Percentiles rank a stretch among this genome's conserved stretches.
These are phyloP conservation scores for Nitzschia inconspicua DNA, from an alignment of 108 stramenopile genomes.

Conservation along the genomic window DNA sequence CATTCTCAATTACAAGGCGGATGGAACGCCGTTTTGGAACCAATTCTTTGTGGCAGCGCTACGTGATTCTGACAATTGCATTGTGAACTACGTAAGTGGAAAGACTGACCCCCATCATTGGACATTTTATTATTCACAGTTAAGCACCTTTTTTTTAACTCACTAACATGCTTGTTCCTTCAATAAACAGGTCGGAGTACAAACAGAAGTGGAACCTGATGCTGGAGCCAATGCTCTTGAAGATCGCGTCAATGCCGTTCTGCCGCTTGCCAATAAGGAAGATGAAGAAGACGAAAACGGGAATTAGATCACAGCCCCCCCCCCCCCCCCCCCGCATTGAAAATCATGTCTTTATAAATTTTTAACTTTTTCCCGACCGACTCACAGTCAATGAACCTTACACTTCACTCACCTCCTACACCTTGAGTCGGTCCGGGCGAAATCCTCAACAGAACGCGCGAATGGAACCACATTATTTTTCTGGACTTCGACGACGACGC, in stretches of 20 bases:
- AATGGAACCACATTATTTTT: too few relatives aligned
- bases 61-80: constrained; percentile 87
- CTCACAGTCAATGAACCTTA: too few relatives aligned
- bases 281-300: constrained; percentile 26
- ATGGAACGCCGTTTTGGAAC: constrained; percentile 98
- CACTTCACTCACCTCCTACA: too few relatives aligned
- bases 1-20: constrained; percentile 95
- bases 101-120: background rate
- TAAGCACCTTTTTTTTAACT: background rate
- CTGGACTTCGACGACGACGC: too few relatives aligned
- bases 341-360: background rate
- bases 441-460: too few relatives aligned
- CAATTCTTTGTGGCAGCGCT: constrained; percentile 95
- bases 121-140: background rate
- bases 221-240: constrained; percentile 67
- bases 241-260: constrained; percentile 80
- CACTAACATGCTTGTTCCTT: background rate
- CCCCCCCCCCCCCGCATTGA: too few relatives aligned
- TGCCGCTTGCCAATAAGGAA: constrained; percentile 57
- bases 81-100: constrained; percentile 90
- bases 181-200: constrained; percentile 76
- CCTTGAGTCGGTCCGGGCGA: too few relatives aligned
- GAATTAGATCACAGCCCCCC: background rate
- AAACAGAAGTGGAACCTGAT: constrained; percentile 83
- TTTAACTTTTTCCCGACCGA: too few relatives aligned